phyloP scores from a whole-genome alignment of 2,329 filamentous ascomycete species.

The Scedosporium minutisporum region DNA sequence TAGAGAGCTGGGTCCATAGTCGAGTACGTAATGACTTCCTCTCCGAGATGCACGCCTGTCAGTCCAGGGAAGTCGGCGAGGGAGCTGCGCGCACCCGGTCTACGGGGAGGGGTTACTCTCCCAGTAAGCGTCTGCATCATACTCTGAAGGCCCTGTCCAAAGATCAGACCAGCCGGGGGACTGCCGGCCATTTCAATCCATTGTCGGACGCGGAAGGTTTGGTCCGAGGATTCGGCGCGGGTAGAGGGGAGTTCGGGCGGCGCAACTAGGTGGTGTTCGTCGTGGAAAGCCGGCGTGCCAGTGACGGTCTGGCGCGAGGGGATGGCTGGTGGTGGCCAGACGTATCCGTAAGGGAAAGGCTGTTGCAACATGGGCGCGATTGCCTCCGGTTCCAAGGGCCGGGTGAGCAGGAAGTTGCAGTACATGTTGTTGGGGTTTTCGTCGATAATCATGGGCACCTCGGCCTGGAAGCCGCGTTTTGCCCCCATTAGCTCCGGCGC shows the following conservation, averaged over 20 bases:
- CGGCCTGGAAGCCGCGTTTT: slow-evolving; percentile 28
- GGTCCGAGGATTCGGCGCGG: slow-evolving; percentile 53
- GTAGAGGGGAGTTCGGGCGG: slow-evolving; percentile 29
- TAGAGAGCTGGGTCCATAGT: slow-evolving; percentile 69
- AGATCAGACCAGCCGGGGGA: slow-evolving; percentile 15
- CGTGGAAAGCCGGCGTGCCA: slow-evolving; percentile 19
- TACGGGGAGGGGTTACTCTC: background rate
- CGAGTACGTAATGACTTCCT: slow-evolving; percentile 51
- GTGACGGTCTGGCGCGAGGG: slow-evolving; percentile 49
- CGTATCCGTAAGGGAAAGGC: slow-evolving; percentile 35
- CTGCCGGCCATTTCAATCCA: slow-evolving; percentile 59
- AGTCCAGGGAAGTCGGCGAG: slow-evolving; percentile 2
- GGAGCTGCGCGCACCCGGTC: background rate
- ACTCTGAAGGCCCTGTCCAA: slow-evolving; percentile 17
- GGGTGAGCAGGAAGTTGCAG: slow-evolving; percentile 60
- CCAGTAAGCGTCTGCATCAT: slow-evolving; percentile 8
- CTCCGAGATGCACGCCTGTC: slow-evolving; percentile 35
- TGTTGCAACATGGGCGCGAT: slow-evolving; percentile 19
- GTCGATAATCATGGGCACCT: slow-evolving; percentile 43
- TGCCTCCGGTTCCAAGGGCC: slow-evolving; percentile 30
- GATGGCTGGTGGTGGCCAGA: slow-evolving; percentile 70
- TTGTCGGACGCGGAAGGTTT: slow-evolving; percentile 62
- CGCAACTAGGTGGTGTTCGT: slow-evolving; percentile 16
- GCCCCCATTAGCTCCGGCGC: background rate
- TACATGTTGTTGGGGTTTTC: slow-evolving; percentile 40